Evolutionary conservation across 345 rosid species (phyloP).

Genomic region (Adansonia digitata): DNA sequence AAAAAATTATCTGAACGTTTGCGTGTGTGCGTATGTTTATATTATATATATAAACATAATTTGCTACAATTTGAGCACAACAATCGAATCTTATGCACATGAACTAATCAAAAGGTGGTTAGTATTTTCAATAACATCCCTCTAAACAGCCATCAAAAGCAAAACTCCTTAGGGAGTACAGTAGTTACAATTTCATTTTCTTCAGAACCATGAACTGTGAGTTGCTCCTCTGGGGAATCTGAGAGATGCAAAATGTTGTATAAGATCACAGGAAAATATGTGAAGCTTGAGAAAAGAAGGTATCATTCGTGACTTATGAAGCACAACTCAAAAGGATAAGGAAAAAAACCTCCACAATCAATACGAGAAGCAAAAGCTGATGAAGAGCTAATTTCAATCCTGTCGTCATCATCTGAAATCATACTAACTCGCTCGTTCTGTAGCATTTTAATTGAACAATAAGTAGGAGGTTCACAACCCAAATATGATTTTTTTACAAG

Average conservation of each 20-base stretch:
- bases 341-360: constrained; percentile 19
- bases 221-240: constrained; percentile 8
- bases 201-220: constrained; percentile 12
- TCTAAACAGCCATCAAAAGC: background rate
- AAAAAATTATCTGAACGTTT: background rate
- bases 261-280: constrained; percentile 14
- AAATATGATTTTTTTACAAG: background rate
- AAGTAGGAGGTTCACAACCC: constrained; percentile 3
- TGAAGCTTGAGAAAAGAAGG: background rate
- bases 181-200: constrained; percentile 39
- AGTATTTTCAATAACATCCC: background rate
- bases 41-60: background rate
- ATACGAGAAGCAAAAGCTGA: constrained; percentile 13
- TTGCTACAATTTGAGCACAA: background rate
- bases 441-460: constrained; percentile 22
- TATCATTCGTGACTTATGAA: background rate
- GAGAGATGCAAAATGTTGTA: background rate
- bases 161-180: background rate
- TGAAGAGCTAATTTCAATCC: constrained; percentile 15
- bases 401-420: constrained; percentile 24
- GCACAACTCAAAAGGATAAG: background rate
- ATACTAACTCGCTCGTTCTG: constrained; percentile 25
- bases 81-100: background rate
- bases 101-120: background rate
- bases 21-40: no score